A percentile compares a stretch with the other conserved stretches of the same genome.
These are phyloP conservation scores for Helenozyma rhizophorensis DNA, from an alignment of 805 yeast species.

Conservation along the genomic window DNA sequence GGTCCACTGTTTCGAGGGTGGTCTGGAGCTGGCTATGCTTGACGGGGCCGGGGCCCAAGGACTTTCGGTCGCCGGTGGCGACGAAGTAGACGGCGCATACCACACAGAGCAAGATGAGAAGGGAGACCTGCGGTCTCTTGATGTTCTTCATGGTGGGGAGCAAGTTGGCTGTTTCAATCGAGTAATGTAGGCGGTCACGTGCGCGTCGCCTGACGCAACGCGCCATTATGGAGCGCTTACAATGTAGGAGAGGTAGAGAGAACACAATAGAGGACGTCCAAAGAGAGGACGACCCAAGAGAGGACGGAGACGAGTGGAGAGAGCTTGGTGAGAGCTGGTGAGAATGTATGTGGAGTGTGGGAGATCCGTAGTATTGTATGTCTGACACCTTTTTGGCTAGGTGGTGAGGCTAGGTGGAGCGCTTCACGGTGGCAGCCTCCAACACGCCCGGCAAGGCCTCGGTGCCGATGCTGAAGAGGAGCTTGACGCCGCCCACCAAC, in stretches of 20 bases:
- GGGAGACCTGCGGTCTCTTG: constrained; percentile 12
- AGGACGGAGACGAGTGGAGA: too few species aligned
- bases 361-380: not conserved
- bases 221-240: too few species aligned
- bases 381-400: not conserved
- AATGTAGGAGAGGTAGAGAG: too few species aligned
- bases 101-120: constrained; percentile 10
- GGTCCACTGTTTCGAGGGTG: not conserved
- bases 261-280: too few species aligned
- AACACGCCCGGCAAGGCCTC: constrained; percentile 68
- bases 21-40: not conserved
- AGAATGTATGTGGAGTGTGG: too few species aligned
- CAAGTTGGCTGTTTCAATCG: not conserved
- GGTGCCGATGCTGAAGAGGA: constrained; percentile 50
- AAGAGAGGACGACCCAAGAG: too few species aligned
- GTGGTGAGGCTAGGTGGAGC: constrained; percentile 6
- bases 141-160: constrained; percentile 2
- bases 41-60: constrained; percentile 8
- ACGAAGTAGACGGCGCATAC: constrained; percentile 16
- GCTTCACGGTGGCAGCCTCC: constrained; percentile 47
- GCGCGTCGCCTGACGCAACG: too few species aligned
- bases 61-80: constrained; percentile 12
- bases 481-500: constrained; percentile 48
- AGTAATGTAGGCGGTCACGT: too few species aligned
- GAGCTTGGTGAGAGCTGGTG: too few species aligned